phyloP scores from a whole-genome alignment of 306 rosid species.

The Cotoneaster glaucophyllus region DNA sequence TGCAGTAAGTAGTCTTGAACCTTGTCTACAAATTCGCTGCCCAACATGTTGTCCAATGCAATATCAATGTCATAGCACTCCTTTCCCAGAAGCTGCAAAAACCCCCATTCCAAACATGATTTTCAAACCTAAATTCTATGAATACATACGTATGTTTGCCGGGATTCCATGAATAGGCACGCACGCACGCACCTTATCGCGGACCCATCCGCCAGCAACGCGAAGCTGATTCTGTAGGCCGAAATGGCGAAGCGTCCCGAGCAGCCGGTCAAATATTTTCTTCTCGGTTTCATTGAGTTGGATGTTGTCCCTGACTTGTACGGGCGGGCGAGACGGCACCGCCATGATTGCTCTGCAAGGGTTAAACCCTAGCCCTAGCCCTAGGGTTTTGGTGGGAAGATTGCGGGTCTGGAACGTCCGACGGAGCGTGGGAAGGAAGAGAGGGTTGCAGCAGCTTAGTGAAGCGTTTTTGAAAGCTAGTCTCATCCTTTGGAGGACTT shows the following conservation, averaged over 20 bases:
- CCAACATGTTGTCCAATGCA: constrained; percentile 85
- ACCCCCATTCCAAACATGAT: not conserved
- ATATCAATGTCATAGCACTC: constrained; percentile 90
- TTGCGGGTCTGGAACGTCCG: not conserved
- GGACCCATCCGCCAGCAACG: constrained; percentile 98
- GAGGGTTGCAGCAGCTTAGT: constrained; percentile 5
- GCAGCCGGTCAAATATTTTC: constrained; percentile 66
- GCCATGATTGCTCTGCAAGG: constrained; percentile 26
- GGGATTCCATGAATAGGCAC: not conserved
- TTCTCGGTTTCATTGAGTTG: constrained; percentile 52
- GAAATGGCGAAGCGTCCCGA: constrained; percentile 52
- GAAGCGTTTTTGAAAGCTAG: not conserved
- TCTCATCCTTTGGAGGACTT: not conserved
- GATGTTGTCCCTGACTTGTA: constrained; percentile 47
- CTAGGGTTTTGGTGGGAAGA: constrained; percentile 31
- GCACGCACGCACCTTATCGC: constrained; percentile 57
- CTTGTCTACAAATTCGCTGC: constrained; percentile 75
- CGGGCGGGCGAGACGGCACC: constrained; percentile 7
- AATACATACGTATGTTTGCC: no score
- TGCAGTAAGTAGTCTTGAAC: constrained; percentile 63
- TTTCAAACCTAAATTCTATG: not conserved
- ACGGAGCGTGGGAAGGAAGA: not conserved
- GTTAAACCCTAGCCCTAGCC: constrained; percentile 28
- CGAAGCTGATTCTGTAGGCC: constrained; percentile 71
- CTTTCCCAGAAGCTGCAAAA: constrained; percentile 73